Evolutionary conservation across 2,329 filamentous ascomycete species (phyloP).

Genomic region (Fusarium palustre): DNA sequence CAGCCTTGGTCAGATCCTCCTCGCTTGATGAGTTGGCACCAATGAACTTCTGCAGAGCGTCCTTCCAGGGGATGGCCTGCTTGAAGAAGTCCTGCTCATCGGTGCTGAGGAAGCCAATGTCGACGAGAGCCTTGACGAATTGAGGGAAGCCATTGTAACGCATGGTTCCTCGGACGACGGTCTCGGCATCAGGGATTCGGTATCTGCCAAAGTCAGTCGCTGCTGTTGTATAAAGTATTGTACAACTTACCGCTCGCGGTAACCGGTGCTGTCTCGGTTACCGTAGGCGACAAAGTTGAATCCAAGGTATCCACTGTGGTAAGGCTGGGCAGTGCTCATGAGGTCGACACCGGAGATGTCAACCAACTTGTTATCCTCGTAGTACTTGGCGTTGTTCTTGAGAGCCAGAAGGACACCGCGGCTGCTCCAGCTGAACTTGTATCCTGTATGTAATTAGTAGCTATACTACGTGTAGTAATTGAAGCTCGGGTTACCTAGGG

Average conservation of each 20-base stretch:
- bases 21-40: conserved; percentile 74
- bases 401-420: conserved; percentile 90
- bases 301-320: conserved; percentile 82
- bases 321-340: conserved; percentile 89
- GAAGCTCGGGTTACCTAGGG: conserved; percentile 63
- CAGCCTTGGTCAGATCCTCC: conserved; percentile 77
- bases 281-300: conserved; percentile 93
- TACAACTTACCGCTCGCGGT: conserved; percentile 82
- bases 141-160: conserved; percentile 91
- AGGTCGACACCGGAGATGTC: conserved; percentile 73
- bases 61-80: conserved; percentile 80
- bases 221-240: neutral
- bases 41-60: conserved; percentile 83
- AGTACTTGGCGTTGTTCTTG: conserved; percentile 86
- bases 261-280: conserved; percentile 89
- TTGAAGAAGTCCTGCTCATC: conserved; percentile 65
- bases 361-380: conserved; percentile 80
- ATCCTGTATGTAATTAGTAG: conserved; percentile 58
- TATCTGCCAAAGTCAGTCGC: conserved; percentile 14
- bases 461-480: neutral
- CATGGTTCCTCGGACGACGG: conserved; percentile 83
- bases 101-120: conserved; percentile 89
- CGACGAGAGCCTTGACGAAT: conserved; percentile 87
- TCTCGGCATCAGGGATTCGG: conserved; percentile 92
- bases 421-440: conserved; percentile 71